These are phyloP conservation scores for Paramarasmius palmivorus DNA, from an alignment of 1,284 basidiomycete genomes.

Conservation along the genomic window DNA sequence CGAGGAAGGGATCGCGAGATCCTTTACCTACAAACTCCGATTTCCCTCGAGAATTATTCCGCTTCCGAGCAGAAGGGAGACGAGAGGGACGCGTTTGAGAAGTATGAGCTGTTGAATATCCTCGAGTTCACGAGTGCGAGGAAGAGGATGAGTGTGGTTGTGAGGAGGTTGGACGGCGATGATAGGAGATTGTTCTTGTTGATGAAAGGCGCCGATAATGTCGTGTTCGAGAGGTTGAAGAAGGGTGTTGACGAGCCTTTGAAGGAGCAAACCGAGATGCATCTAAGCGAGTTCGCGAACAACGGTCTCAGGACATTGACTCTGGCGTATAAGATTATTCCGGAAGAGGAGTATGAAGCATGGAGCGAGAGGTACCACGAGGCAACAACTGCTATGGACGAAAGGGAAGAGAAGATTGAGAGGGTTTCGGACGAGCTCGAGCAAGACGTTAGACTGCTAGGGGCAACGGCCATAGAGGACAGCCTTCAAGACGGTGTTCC, in stretches of 20 bases:
- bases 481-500: conserved; percentile 97
- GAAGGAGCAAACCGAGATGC: conserved; percentile 76
- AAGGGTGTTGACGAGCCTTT: conserved; percentile 65
- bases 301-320: conserved; percentile 91
- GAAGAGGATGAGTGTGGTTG: conserved; percentile 94
- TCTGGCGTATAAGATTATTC: conserved; percentile 85
- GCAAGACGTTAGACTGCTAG: conserved; percentile 77
- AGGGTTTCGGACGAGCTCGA: conserved; percentile 83
- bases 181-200: conserved; percentile 73
- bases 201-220: conserved; percentile 90
- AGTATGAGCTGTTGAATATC: conserved; percentile 91
- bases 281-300: conserved; percentile 88
- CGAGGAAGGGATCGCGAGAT: conserved; percentile 84
- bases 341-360: conserved; percentile 74
- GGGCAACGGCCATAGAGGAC: conserved; percentile 98
- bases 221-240: conserved; percentile 91
- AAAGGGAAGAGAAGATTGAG: conserved; percentile 83
- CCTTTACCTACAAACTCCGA: conserved; percentile 83
- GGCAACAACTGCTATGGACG: conserved; percentile 77
- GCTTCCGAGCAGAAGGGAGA: neutral
- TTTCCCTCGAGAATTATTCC: conserved; percentile 46
- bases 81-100: conserved; percentile 47
- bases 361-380: conserved; percentile 86
- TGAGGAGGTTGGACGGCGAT: conserved; percentile 73
- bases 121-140: conserved; percentile 94